Evolutionary conservation across 2,329 filamentous ascomycete genomes (phyloP), one percentile per base, ranked within the genome.

Genomic region (Fusarium metavorans): DNA sequence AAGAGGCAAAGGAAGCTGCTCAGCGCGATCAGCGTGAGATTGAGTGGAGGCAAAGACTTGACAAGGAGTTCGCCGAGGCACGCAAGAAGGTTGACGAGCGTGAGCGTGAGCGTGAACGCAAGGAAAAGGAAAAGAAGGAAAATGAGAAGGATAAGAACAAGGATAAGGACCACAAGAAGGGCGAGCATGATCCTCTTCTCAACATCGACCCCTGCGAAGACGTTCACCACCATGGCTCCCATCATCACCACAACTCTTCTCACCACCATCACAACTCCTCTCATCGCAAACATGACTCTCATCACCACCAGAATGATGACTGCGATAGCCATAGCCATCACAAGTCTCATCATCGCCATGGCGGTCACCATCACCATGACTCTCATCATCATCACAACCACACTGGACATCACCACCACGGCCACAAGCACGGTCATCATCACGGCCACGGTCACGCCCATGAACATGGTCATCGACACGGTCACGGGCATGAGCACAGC

Each of bases 61-160:
- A 57, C 37, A 30, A 63, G 45, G 37, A 64, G 37, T 16, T 62
- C 16, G 14, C 14, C 8, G 58, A 61, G 41, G 27, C 39, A 7
- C 39, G 23, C 9, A 45, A 45, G 63, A 43, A 50, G 50, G 14
- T 65, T 11, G 32, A 70, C n/a, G 58, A 66, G 18, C n/a, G 27
- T 35, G 43, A 66, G 43, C 18, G 27, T 14, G 48, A 68, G 32
- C 43, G 20, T 27, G 63, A 61, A 18, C 34, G 30, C 16, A 34
- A 71, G 34, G 37, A 72, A 18, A 43, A 59, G 30, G 35, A 62
- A 8, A 45, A 64, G 54, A 16, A 57, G 14, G 25, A 65, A 14
- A 11, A 34, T 32, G 52, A 30, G 5, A 27, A 54, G 27, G 39
- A 50, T 13, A 27, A 30, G 27, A 18, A 48, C 11, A n/a, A n/a